phyloP scores from a whole-genome alignment of 2,329 filamentous ascomycete genomes.

The Verticillium longisporum region DNA sequence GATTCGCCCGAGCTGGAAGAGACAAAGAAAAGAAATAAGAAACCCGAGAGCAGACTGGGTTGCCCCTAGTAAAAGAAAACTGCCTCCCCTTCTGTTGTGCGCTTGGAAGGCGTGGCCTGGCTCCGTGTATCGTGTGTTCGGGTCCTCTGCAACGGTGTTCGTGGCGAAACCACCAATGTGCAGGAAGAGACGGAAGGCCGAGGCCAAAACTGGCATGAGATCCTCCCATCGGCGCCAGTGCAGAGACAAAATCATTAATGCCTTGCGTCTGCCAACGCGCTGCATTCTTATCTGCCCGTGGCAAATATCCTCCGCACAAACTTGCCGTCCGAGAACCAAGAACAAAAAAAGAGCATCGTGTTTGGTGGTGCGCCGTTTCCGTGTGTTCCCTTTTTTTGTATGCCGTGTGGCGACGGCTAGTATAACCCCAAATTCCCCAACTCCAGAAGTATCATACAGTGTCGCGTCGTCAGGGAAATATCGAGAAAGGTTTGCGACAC shows the following conservation, averaged over 20 bases:
- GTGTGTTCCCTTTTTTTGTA: constrained; percentile 6
- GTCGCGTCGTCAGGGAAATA: neutral
- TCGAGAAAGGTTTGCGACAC: neutral
- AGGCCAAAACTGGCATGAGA: neutral
- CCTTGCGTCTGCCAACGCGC: neutral
- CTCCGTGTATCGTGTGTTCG: neutral
- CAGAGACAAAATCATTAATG: neutral
- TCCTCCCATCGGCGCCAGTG: neutral
- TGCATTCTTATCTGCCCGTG: neutral
- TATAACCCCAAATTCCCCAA: constrained; percentile 15
- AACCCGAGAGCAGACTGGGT: neutral
- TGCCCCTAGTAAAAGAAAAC: neutral
- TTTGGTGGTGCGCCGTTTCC: constrained; percentile 3
- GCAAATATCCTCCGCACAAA: neutral
- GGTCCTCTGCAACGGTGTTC: neutral
- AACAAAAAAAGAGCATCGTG: neutral
- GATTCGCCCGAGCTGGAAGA: neutral
- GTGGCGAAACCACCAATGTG: neutral
- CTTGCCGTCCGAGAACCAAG: neutral
- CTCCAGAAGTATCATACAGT: constrained; percentile 9
- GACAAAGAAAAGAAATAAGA: neutral
- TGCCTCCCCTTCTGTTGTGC: neutral
- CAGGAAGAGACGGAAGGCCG: neutral
- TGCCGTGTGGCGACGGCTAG: constrained; percentile 14
- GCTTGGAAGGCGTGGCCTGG: neutral